Evolutionary conservation across 2,329 filamentous ascomycete species (phyloP).

Genomic region (Aspergillus eucalypticola): DNA sequence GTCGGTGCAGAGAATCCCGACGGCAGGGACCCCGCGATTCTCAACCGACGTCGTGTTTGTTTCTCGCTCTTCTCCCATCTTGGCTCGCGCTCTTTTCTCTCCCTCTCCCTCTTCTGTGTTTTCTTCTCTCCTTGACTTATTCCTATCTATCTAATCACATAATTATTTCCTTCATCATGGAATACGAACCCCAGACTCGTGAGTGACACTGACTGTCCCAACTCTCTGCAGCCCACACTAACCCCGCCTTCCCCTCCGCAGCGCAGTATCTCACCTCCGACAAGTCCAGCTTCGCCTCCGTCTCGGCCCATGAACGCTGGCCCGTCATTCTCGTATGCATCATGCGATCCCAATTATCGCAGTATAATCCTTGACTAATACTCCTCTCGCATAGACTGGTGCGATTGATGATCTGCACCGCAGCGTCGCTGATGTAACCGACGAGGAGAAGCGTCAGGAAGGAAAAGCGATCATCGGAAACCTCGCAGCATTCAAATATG

Average conservation of each 20-base stretch:
- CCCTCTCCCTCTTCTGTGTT: background rate
- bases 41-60: background rate
- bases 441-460: constrained; percentile 66
- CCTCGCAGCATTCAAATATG: constrained; percentile 85
- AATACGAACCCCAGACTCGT: constrained; percentile 74
- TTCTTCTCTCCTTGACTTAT: background rate
- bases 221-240: constrained; percentile 6
- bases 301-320: constrained; percentile 85
- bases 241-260: constrained; percentile 40
- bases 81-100: background rate
- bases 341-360: background rate
- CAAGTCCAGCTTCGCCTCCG: constrained; percentile 80
- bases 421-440: constrained; percentile 49
- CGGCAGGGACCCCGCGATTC: constrained; percentile 12
- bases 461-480: constrained; percentile 83
- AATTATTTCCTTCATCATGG: constrained; percentile 53
- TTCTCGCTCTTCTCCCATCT: background rate
- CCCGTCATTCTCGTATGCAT: constrained; percentile 79
- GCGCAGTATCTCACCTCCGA: constrained; percentile 78
- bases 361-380: constrained; percentile 1
- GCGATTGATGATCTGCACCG: constrained; percentile 94
- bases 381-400: constrained; percentile 63
- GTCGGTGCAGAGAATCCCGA: background rate
- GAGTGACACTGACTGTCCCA: constrained; percentile 33
- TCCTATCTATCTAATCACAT: background rate